Evolutionary conservation across 2,329 filamentous ascomycete species (phyloP).

Genomic region (Pestalotiopsis sp.): DNA sequence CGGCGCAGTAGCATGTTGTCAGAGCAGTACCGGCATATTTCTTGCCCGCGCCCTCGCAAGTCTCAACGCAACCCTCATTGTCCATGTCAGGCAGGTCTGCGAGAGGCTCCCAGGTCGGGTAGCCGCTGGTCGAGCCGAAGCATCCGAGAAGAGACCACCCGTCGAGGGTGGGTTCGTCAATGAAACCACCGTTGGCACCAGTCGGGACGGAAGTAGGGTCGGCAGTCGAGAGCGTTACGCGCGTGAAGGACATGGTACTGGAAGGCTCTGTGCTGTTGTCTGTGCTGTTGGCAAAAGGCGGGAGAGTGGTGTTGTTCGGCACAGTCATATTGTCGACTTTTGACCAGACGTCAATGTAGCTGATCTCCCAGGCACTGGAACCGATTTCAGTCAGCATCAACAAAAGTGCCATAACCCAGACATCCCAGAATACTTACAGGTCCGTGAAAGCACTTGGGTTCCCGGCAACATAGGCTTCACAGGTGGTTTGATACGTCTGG

Average conservation of each 20-base stretch:
- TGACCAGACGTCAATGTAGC: constrained; percentile 53
- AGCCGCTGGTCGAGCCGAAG: constrained; percentile 41
- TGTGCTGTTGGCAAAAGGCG: neutral
- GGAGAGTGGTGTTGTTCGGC: constrained; percentile 1
- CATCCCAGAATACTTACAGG: constrained; percentile 29
- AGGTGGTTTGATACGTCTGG: constrained; percentile 42
- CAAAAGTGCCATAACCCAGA: neutral
- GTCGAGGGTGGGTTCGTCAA: constrained; percentile 21
- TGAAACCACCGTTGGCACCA: constrained; percentile 16
- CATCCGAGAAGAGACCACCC: constrained; percentile 36
- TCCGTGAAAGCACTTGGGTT: constrained; percentile 47
- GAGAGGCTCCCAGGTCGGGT: constrained; percentile 36
- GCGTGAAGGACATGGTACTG: constrained; percentile 17
- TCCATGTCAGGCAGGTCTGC: constrained; percentile 40
- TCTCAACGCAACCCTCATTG: constrained; percentile 39
- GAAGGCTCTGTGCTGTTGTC: neutral
- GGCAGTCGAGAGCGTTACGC: constrained; percentile 25
- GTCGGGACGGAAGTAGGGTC: constrained; percentile 25
- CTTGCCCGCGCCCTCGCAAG: constrained; percentile 32
- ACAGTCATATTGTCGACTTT: constrained; percentile 13
- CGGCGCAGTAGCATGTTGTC: constrained; percentile 48
- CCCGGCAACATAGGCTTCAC: constrained; percentile 47
- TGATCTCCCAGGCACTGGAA: constrained; percentile 54
- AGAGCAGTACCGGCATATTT: constrained; percentile 44
- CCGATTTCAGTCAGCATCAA: constrained; percentile 5